Base-by-base conservation (phyloP, 2,329 filamentous ascomycete genomes). In the Thelonectria olida region DNA sequence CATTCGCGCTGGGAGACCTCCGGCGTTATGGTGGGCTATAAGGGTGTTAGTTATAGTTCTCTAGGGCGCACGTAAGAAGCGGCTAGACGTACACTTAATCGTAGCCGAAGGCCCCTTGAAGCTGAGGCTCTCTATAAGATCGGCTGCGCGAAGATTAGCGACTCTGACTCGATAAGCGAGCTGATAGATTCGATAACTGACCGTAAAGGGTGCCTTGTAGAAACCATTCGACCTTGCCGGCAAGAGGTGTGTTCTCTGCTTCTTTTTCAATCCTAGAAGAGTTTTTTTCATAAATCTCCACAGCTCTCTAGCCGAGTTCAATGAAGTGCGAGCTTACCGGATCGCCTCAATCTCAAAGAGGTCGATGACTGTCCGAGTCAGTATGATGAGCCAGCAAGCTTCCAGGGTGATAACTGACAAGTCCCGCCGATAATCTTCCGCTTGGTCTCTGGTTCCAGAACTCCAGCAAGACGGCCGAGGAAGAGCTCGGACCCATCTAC, bases 361-460 rank as follows among this genome's bases (percentile, higher is more conserved):
- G 69, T 83, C 84, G 64, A 84, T 83, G 60, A 75, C 64, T 70
- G 54, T 54, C 13, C 15, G 6, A 20, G 56, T 65, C 25, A 67
- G 56, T 28, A 34, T 2, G 4, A 27, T 10, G 5, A 9, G 41
- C 19, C 8, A 44, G 41, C 41, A 5, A 25, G 20, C 20, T 25
- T n/a, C 41, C 19, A 20, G 28, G 17, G n/a, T 20, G n/a, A 39
- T 39, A 17, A 61, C 66, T 58, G 57, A 77, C 71, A 84, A 41
- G 86, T 92, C 64, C 84, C 86, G 57, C 93, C 94, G 63, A 97
- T 97, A 70, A 97, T 89, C 80, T 97, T 97, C 56, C 94, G 85
- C 84, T 97, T 97, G 74, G 86, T 86, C 79, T 98, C 94, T 0
- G 95, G 94, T 27, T 89, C 92, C 0, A 80, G 81, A 23, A 97